Conservation (phyloP, 345 rosid genomes). For the Sisymbrium altissimum region DNA sequence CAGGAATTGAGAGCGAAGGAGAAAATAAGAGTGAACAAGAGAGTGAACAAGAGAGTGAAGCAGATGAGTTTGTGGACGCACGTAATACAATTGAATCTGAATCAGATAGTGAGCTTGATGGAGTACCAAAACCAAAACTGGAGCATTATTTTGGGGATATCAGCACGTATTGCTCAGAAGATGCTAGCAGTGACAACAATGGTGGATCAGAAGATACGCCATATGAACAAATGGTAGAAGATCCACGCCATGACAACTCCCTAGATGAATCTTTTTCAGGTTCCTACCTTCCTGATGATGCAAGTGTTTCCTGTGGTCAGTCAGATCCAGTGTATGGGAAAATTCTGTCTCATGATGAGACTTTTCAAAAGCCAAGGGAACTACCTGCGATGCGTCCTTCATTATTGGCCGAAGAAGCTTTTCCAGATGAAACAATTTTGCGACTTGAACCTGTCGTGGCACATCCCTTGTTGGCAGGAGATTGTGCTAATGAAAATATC, state of each 20-base stretch:
- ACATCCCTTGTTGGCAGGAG: slow-evolving; percentile 9
- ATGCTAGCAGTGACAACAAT: slow-evolving; percentile 29
- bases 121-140: slow-evolving; percentile 20
- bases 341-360: slow-evolving; percentile 11
- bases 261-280: slow-evolving; percentile 17
- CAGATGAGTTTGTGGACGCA: slow-evolving; percentile 77
- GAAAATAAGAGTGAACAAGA: slow-evolving; percentile 62
- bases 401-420: not conserved
- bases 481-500: slow-evolving; percentile 12
- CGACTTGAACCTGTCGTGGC: slow-evolving; percentile 4
- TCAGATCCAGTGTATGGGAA: slow-evolving; percentile 18
- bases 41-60: slow-evolving; percentile 53
- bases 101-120: slow-evolving; percentile 41
- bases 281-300: slow-evolving; percentile 14
- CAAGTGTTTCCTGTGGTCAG: not conserved
- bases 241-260: not conserved
- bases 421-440: not conserved
- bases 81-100: slow-evolving; percentile 89
- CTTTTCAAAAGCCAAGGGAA: slow-evolving; percentile 5
- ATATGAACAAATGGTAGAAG: slow-evolving; percentile 16
- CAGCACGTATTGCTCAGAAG: slow-evolving; percentile 32
- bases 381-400: not conserved
- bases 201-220: slow-evolving; percentile 15
- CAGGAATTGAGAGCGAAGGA: slow-evolving; percentile 36
- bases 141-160: slow-evolving; percentile 32